Base-by-base conservation (phyloP, 352 stramenopile species). In the Phytopythium ostracodes region DNA sequence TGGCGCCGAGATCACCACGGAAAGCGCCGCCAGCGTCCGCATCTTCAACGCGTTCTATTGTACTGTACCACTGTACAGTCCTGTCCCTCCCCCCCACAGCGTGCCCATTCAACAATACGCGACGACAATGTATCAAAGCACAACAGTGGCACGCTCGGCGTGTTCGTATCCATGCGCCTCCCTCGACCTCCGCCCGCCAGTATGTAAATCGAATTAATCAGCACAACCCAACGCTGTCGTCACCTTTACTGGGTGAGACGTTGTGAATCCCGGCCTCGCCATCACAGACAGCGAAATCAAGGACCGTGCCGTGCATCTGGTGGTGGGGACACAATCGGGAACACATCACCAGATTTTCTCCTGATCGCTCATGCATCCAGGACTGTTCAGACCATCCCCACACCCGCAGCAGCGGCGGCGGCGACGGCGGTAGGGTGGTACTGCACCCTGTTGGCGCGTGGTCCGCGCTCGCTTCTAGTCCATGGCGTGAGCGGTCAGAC, bases 141-240 rank as follows among this genome's bases (percentile, higher is more conserved):
- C 20, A 11, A 49, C 42, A 51, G 44, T 51, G 22, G 44, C 44
- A 51, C n/a, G 2, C 2, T 17, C 2, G 10, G 22, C 22, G 44
- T 31, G 44, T 51, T 31, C 24, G 46, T 52, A 52, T 52, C 46
- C 46, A 52, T 52, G 46, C 46, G 14, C 44, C n/a, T 51, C 8
- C 1, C 22, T 12, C 22, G 44, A 31, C 44, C 44, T 51, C 44
- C 18, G 22, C 15, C 40, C 40, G 29, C 29, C 40, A 44, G 40
- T 6, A 5, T 44, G 9, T 31, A n/a, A 51, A 51, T 51, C 44
- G 1, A 7, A 20, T 51, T 31, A 51, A 51, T 51, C 44, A 31
- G 43, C 10, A 12, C n/a, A 15, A 29, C n/a, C 11, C n/a, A n/a
- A n/a, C n/a, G n/a, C n/a, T n/a, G 0, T 3, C 22, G 43, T 31